Base-by-base conservation (phyloP, 176 grass and related monocot genomes). In the Dendrocalamus sinicus region DNA sequence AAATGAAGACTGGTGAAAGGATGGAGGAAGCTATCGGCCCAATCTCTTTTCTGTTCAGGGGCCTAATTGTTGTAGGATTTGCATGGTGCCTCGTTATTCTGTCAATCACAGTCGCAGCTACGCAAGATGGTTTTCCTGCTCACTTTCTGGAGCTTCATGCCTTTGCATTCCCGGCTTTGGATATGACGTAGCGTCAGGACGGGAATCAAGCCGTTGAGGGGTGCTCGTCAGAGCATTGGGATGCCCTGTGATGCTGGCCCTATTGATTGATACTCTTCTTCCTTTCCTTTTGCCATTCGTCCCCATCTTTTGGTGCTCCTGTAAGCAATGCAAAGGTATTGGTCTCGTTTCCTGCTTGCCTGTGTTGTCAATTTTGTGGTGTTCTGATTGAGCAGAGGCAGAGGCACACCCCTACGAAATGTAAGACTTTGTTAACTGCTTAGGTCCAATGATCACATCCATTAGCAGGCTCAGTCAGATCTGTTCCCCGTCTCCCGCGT, bases 141-240 rank as follows among this genome's bases (percentile, higher is more conserved):
- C 20, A 28, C 89, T 91, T 80, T 88, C 81, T 65, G 70, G 53
- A 22, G 22, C 13, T 19, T 51, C 44, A 70, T 74, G 78, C 60
- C 79, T 52, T 86, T 66, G 78, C 89, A 30, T 84, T 62, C 70
- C 44, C 23, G 37, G 64, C 44, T 65, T 28, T 77, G 64, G 65
- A 64, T n/a, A 22, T 41, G 43, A 77, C 43, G 72, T 19, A 68
- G 75, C 80, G 19, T 83, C 76, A 41, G 80, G 22, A 24, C 17
- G 44, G 39, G 79, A 73, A 90, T 76, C 63, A 70, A 63, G 85
- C 81, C 81, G 70, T 85, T 88, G 81, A 9, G 81, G 64, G 13
- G 70, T 6, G 61, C 16, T 85, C 75, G 53, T 74, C 59, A 60
- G 40, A 45, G 70, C 45, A 76, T 17, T 0, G 26, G 53, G 10